Percentiles rank a stretch among this genome's conserved stretches.
Evolutionary conservation across 805 yeast species (phyloP).

Genomic region (Candida succiphila): DNA sequence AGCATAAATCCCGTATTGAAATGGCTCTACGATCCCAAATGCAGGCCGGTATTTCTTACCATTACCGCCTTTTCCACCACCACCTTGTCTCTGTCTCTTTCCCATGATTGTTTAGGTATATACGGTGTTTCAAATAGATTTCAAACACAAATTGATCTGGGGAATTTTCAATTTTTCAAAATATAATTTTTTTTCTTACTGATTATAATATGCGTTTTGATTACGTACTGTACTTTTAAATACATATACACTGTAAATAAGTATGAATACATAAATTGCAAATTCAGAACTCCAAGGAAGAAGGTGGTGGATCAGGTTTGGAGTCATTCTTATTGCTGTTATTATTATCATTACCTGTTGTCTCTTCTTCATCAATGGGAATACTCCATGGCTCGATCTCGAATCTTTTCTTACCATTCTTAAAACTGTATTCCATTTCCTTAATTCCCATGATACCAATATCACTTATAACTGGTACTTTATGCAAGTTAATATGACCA

Average conservation of each 20-base stretch:
- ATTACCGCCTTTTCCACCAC: slow-evolving; percentile 3
- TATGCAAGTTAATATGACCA: slow-evolving; percentile 71
- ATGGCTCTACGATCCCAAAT: slow-evolving; percentile 62
- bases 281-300: neutral
- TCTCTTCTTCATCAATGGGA: slow-evolving; percentile 82
- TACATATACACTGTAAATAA: neutral
- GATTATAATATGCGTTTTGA: too few species aligned
- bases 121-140: neutral
- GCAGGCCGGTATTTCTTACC: slow-evolving; percentile 35
- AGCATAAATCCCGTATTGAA: slow-evolving; percentile 79
- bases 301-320: neutral
- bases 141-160: neutral
- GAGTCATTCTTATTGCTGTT: neutral
- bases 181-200: too few species aligned
- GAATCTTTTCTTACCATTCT: slow-evolving; percentile 72
- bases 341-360: slow-evolving; percentile 11
- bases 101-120: slow-evolving; percentile 10
- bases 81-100: slow-evolving; percentile 13
- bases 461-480: slow-evolving; percentile 64
- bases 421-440: slow-evolving; percentile 74
- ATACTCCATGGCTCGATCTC: slow-evolving; percentile 95
- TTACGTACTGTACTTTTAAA: too few species aligned
- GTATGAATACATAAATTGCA: neutral
- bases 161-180: neutral
- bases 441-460: slow-evolving; percentile 72